Evolutionary conservation across 352 stramenopile species (phyloP).

Genomic region (Phytopythium vexans): DNA sequence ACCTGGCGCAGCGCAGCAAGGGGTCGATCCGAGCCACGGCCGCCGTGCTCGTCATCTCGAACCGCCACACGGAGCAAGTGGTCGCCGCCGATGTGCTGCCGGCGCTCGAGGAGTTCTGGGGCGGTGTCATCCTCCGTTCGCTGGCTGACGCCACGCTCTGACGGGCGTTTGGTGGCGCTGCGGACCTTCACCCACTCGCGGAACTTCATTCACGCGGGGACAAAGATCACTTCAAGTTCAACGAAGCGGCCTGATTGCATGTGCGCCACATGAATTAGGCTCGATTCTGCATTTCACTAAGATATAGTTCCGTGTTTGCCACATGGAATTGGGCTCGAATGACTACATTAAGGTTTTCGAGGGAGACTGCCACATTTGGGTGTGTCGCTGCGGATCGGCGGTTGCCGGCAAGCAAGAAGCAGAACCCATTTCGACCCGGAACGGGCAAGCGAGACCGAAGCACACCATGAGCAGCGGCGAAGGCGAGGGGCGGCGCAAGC

Average conservation of each 20-base stretch:
- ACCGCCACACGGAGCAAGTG: constrained; percentile 37
- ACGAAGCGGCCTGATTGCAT: no score
- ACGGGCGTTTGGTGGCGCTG: background rate
- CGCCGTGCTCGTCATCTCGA: constrained; percentile 39
- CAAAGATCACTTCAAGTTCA: no score
- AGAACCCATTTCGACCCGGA: no score
- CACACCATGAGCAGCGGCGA: constrained; percentile 30
- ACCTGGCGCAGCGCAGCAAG: constrained; percentile 41
- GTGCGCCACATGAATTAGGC: no score
- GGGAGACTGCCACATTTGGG: no score
- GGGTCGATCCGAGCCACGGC: constrained; percentile 33
- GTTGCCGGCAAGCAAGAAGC: no score
- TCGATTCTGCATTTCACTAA: no score
- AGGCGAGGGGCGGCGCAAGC: constrained; percentile 46
- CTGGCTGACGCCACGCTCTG: constrained; percentile 13
- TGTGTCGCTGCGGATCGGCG: no score
- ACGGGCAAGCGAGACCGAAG: background rate
- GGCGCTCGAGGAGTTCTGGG: constrained; percentile 32
- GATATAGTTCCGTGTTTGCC: no score
- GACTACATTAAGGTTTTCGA: no score
- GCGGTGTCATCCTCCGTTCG: constrained; percentile 29
- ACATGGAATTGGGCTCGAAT: no score
- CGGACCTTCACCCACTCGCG: background rate
- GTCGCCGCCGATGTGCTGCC: constrained; percentile 25
- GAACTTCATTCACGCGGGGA: no score